Evolutionary conservation across 164 flowering plant genomes (phyloP).

Genomic region (Chloranthus sessilifolius): DNA sequence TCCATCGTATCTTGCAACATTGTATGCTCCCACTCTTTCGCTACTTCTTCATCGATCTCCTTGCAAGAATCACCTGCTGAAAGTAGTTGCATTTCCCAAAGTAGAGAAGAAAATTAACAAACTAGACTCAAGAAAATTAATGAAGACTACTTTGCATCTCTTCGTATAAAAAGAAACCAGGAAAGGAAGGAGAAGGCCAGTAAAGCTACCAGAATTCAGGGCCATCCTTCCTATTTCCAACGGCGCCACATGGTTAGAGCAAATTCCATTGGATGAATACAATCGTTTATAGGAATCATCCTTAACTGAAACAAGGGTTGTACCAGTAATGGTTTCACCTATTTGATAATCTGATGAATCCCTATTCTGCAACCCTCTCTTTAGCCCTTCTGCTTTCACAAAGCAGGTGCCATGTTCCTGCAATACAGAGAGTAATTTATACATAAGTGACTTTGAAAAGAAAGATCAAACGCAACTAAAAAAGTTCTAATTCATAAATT

Average conservation of each 20-base stretch:
- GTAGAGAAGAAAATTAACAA: neutral
- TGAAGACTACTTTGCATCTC: too few relatives aligned
- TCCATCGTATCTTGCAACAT: conserved; percentile 85
- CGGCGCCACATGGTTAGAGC: conserved; percentile 1
- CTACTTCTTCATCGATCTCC: conserved; percentile 82
- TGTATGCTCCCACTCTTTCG: conserved; percentile 95
- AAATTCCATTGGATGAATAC: neutral
- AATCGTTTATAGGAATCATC: neutral
- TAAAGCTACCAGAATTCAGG: neutral
- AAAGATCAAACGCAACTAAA: conserved; percentile 2
- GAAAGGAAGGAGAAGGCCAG: conserved; percentile 2
- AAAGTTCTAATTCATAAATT: neutral
- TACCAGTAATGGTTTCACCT: conserved; percentile 56
- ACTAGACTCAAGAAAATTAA: too few relatives aligned
- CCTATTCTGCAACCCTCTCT: conserved; percentile 61
- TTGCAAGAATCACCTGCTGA: conserved; percentile 56
- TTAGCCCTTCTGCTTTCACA: conserved; percentile 60
- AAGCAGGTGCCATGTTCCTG: conserved; percentile 50
- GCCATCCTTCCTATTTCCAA: conserved; percentile 4
- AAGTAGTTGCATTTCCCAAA: neutral
- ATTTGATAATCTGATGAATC: conserved; percentile 77
- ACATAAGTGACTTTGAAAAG: too few relatives aligned
- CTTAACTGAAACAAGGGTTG: conserved; percentile 9
- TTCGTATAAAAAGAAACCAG: too few relatives aligned
- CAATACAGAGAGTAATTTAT: conserved; percentile 8